Conservation (phyloP, 805 yeast species). For the Teunomyces gatunensis region DNA sequence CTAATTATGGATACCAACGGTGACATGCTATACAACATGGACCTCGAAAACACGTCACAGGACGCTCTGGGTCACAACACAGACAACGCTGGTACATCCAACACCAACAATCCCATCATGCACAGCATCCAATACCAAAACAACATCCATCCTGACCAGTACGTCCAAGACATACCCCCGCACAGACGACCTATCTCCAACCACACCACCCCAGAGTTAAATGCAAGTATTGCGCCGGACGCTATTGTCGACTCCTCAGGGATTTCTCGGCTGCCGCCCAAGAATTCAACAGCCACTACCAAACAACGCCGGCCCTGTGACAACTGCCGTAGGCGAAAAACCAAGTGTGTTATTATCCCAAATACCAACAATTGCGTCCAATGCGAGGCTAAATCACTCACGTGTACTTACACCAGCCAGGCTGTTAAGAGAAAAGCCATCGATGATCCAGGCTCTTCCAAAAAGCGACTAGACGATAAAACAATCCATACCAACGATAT, state of each 20-base stretch:
- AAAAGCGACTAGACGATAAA: constrained; percentile 6
- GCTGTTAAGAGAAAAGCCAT: constrained; percentile 40
- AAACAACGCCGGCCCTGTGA: constrained; percentile 72
- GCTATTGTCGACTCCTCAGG: background rate
- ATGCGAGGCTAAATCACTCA: constrained; percentile 70
- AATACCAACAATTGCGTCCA: constrained; percentile 64
- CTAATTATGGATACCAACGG: constrained; percentile 30
- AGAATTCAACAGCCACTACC: constrained; percentile 9
- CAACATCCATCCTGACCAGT: constrained; percentile 17
- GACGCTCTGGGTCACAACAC: background rate
- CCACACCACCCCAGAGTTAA: constrained; percentile 1
- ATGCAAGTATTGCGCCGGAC: constrained; percentile 1
- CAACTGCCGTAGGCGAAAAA: constrained; percentile 77
- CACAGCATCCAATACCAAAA: constrained; percentile 33
- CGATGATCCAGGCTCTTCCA: constrained; percentile 11
- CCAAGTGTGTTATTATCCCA: constrained; percentile 71
- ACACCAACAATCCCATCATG: constrained; percentile 20
- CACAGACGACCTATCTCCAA: background rate
- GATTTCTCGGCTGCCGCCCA: constrained; percentile 1
- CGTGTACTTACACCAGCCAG: constrained; percentile 71
- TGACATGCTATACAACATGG: constrained; percentile 34
- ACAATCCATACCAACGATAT: constrained; percentile 16
- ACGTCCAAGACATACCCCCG: background rate
- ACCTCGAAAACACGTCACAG: constrained; percentile 15
- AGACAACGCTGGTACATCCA: background rate